Percentiles rank a stretch among this genome's conserved stretches.
Evolutionary conservation across 2,329 filamentous ascomycete genomes (phyloP).

Genomic region (Gaeumannomyces tritici): DNA sequence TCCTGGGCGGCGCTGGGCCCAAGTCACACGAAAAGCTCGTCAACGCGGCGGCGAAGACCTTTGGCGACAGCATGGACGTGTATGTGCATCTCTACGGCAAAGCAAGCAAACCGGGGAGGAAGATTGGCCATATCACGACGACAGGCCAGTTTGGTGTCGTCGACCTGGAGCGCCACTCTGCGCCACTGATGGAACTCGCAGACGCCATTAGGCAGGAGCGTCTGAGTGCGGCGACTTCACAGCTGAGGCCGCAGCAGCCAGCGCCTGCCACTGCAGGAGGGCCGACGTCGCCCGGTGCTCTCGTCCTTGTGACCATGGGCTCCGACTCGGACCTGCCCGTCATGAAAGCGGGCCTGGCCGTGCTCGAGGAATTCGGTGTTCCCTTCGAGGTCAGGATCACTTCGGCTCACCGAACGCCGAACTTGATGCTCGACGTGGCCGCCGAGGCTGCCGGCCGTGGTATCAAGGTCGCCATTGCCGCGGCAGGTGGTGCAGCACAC

Average conservation of each 20-base stretch:
- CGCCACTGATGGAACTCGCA: conserved; percentile 58
- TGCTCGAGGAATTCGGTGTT: conserved; percentile 61
- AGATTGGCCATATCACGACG: conserved; percentile 91
- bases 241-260: conserved; percentile 6
- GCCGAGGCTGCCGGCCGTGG: conserved; percentile 52
- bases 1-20: conserved; percentile 59
- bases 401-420: conserved; percentile 67
- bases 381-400: conserved; percentile 67
- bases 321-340: conserved; percentile 69
- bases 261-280: neutral
- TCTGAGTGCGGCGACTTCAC: conserved; percentile 24
- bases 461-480: conserved; percentile 66
- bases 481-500: conserved; percentile 64
- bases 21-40: conserved; percentile 50
- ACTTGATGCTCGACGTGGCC: conserved; percentile 59
- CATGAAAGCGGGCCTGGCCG: conserved; percentile 54
- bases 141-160: conserved; percentile 43
- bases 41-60: conserved; percentile 32
- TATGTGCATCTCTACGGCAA: conserved; percentile 89
- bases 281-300: conserved; percentile 28
- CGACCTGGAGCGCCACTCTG: conserved; percentile 48
- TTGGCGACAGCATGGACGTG: conserved; percentile 35
- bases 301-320: conserved; percentile 76
- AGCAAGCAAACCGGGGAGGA: conserved; percentile 74
- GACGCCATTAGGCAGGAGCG: conserved; percentile 50